Conservation (phyloP, 116 monocot species). For the Cymodocea nodosa region DNA sequence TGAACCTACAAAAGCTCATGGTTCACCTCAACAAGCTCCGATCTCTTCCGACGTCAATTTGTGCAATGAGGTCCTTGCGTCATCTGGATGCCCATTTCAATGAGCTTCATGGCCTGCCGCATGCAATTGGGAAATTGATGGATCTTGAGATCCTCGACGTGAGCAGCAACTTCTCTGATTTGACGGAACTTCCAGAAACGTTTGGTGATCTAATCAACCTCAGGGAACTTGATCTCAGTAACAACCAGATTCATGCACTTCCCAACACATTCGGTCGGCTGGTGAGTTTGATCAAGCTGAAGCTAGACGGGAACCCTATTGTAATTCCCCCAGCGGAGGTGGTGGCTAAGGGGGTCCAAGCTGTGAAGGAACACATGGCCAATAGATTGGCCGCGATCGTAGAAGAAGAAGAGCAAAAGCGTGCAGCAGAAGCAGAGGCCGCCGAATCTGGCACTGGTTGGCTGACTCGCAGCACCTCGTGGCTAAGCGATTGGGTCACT, state of each 20-base stretch:
- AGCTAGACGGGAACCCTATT: constrained; percentile 70
- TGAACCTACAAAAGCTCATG: constrained; percentile 43
- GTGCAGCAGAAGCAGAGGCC: constrained; percentile 13
- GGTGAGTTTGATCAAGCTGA: constrained; percentile 46
- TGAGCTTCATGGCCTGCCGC: constrained; percentile 46
- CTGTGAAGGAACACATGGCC: constrained; percentile 58
- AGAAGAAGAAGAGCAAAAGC: constrained; percentile 28
- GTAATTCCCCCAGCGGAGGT: constrained; percentile 47
- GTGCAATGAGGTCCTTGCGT: constrained; percentile 52
- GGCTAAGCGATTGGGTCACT: constrained; percentile 17
- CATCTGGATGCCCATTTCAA: constrained; percentile 80
- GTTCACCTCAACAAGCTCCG: constrained; percentile 71
- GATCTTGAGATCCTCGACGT: constrained; percentile 48
- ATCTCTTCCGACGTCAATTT: constrained; percentile 55
- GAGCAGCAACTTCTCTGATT: constrained; percentile 59
- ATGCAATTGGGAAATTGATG: constrained; percentile 32
- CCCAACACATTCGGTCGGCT: constrained; percentile 59
- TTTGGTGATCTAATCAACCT: constrained; percentile 49
- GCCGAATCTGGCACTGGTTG: constrained; percentile 19
- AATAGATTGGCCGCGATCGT: constrained; percentile 45
- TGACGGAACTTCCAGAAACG: constrained; percentile 44
- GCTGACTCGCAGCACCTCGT: constrained; percentile 34
- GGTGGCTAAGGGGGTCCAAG: constrained; percentile 36
- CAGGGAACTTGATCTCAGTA: constrained; percentile 58
- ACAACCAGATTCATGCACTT: constrained; percentile 73